Conservation (phyloP, 2,329 filamentous ascomycete species). For the Aspergillus pseudonomiae region DNA sequence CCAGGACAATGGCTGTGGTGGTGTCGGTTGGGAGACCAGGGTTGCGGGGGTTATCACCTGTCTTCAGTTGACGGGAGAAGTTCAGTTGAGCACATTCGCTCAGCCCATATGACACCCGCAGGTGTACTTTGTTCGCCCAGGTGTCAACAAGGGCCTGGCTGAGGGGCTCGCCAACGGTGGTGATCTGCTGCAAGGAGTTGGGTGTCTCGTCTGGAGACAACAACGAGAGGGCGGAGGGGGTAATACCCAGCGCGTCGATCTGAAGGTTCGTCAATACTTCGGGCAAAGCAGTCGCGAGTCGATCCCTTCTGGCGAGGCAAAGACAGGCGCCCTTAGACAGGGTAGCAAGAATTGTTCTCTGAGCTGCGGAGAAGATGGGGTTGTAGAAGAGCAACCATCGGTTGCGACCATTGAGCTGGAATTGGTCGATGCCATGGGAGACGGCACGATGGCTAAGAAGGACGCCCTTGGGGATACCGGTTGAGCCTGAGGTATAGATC, state of each 20-base stretch:
- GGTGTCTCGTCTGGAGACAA: constrained; percentile 13
- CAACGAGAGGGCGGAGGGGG: constrained; percentile 13
- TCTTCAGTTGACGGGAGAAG: constrained; percentile 3
- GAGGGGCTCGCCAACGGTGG: constrained; percentile 17
- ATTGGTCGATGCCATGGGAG: constrained; percentile 2
- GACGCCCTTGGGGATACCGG: constrained; percentile 10
- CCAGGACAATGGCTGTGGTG: constrained; percentile 16
- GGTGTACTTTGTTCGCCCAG: constrained; percentile 14
- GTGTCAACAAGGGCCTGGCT: constrained; percentile 11
- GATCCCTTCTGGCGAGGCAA: constrained; percentile 9
- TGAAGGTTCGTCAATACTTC: constrained; percentile 13
- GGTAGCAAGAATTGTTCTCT: constrained; percentile 17
- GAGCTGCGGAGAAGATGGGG: constrained; percentile 20
- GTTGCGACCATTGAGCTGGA: background rate
- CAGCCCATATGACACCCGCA: constrained; percentile 21
- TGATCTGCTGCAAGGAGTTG: constrained; percentile 12
- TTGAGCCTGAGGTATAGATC: constrained; percentile 12
- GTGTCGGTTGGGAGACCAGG: constrained; percentile 19
- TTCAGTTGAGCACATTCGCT: constrained; percentile 23
- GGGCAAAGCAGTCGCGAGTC: constrained; percentile 6
- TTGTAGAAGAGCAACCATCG: constrained; percentile 18
- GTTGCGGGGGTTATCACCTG: constrained; percentile 1
- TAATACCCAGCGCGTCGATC: constrained; percentile 15
- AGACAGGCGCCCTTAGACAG: constrained; percentile 14
- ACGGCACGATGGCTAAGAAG: constrained; percentile 2